Base-by-base conservation (phyloP, 1,139 yeast genomes). In the Blastobotrys elegans region DNA sequence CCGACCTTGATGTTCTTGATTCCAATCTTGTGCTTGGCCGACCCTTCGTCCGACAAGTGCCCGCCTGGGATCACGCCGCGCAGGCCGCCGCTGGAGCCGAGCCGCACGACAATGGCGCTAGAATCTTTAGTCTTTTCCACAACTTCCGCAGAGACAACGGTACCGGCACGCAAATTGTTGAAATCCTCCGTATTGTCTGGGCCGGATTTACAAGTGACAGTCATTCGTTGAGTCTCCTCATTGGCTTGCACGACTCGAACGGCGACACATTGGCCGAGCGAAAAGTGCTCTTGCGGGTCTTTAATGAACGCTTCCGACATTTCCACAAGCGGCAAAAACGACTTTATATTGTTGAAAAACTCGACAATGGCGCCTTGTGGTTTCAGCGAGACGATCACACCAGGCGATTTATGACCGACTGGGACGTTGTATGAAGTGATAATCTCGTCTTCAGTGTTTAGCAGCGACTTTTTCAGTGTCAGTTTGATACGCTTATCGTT, bases 1-100 rank as follows among this genome's bases (percentile, higher is more conserved):
- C 95, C 95, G 56, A 92, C 94, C 71, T 84, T 84, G 69, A 89
- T 74, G 70, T 86, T 84, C 68, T 84, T 85, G 67, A 88, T 75
- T 56, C 88, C 79, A 58, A 81, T 83, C 70, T 84, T 86, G 70
- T 85, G 76, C 69, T 85, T 85, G 69, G 88, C 74, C 71, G 86
- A 94, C 63, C 86, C 95, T 56, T 78, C 84, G 67, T 84, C 92
- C 59, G 77, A 76, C 50, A 90, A 71, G 52, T 88, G 96, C 8
- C 89, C 89, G 46, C 77, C 77, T 56, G 76, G 75, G 32, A 92
- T 71, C 33, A 87, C 81, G 59, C 95, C 96, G 58, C 82, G 77
- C 46, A 84, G 66, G 46, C 75, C 75, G 24, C 20, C 14, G 36
- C 73, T 70, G 1, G 74, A 80, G 26, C 69, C 70, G 17, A 84